Evolutionary conservation across 2,329 filamentous ascomycete species (phyloP).

Genomic region (Aspergillus novoparasiticus): DNA sequence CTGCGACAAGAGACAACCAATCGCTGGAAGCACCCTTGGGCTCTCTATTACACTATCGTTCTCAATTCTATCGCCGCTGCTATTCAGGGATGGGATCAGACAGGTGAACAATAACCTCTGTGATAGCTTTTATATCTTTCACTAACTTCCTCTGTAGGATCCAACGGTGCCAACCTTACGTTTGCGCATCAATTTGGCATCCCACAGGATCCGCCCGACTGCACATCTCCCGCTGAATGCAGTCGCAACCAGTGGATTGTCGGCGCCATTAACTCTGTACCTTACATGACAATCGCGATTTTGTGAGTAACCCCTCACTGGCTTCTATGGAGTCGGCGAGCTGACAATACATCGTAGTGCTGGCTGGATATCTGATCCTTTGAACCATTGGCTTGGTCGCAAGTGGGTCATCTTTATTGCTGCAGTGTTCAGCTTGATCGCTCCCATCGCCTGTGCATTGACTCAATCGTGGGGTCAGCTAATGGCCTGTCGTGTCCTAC

Average conservation of each 20-base stretch:
- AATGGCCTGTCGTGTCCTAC: slow-evolving; percentile 57
- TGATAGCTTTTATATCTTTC: slow-evolving; percentile 19
- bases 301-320: neutral
- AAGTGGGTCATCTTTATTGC: slow-evolving; percentile 67
- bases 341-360: slow-evolving; percentile 52
- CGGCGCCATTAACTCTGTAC: slow-evolving; percentile 64
- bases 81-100: slow-evolving; percentile 47
- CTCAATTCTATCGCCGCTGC: slow-evolving; percentile 56
- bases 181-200: slow-evolving; percentile 53
- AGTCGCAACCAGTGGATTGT: slow-evolving; percentile 59
- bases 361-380: slow-evolving; percentile 66
- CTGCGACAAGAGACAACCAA: slow-evolving; percentile 39
- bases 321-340: neutral
- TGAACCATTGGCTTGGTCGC: slow-evolving; percentile 62
- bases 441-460: slow-evolving; percentile 66
- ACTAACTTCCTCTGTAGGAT: neutral
- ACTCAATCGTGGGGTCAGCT: slow-evolving; percentile 63
- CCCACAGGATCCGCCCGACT: slow-evolving; percentile 31
- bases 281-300: neutral
- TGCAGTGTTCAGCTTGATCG: slow-evolving; percentile 65
- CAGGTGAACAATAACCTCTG: slow-evolving; percentile 19
- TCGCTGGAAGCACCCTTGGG: slow-evolving; percentile 52
- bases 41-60: slow-evolving; percentile 55
- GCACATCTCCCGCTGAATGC: slow-evolving; percentile 31
- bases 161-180: slow-evolving; percentile 49